Percentiles rank a stretch among this genome's conserved stretches.
Evolutionary conservation across 2,329 filamentous ascomycete species (phyloP).

Genomic region (Endoconidiophora polonica): DNA sequence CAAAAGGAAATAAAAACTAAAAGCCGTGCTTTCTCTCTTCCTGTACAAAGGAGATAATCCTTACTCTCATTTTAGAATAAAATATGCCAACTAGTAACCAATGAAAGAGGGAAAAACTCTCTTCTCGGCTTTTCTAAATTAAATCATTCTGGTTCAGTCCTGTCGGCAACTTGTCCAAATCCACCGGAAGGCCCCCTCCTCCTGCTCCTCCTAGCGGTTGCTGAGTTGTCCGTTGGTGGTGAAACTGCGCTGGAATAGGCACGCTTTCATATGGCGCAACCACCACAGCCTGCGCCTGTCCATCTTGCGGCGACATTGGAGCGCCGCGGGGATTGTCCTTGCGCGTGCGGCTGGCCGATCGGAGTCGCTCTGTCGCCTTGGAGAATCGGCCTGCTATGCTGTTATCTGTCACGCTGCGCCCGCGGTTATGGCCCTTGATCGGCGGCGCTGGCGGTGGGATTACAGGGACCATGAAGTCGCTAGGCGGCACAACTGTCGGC

Average conservation of each 20-base stretch:
- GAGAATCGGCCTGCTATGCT: conserved; percentile 34
- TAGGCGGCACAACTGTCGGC: conserved; percentile 21
- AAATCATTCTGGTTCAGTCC: conserved; percentile 38
- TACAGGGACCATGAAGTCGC: conserved; percentile 28
- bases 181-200: background rate
- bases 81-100: background rate
- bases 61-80: background rate
- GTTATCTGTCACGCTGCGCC: conserved; percentile 37
- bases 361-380: conserved; percentile 42
- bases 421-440: conserved; percentile 33
- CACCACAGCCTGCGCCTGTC: conserved; percentile 11
- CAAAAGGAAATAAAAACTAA: conserved; percentile 4
- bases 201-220: background rate
- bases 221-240: background rate
- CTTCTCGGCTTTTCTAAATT: conserved; percentile 25
- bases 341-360: conserved; percentile 40
- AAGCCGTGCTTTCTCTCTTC: background rate
- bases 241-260: conserved; percentile 15
- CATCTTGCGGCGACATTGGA: conserved; percentile 24
- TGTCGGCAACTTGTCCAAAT: conserved; percentile 27
- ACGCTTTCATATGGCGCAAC: conserved; percentile 27
- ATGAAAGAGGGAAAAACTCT: background rate
- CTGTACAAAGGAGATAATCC: background rate
- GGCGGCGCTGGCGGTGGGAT: conserved; percentile 29
- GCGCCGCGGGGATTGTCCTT: conserved; percentile 23